Base-by-base conservation (phyloP, 805 yeast species). In the Priceomyces fermenticarens region DNA sequence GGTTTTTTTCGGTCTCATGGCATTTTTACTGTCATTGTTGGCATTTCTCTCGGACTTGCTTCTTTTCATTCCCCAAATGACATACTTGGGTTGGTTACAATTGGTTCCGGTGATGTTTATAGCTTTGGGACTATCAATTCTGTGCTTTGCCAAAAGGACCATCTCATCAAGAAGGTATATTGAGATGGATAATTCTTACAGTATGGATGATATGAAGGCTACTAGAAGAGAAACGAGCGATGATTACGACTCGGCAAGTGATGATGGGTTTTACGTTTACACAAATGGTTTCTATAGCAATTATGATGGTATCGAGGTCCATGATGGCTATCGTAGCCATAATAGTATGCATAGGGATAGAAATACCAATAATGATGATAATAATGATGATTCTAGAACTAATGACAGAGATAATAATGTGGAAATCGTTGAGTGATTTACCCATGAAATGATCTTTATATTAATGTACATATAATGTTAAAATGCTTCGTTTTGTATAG, bases 21-120 rank as follows among this genome's bases (percentile, higher is more conserved):
- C 88, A 0, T 88, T 89, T 51, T 55, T 90, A 42, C 68, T 85
- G 32, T 68, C 86, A 1, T 62, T 90, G 36, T 67, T 91, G 38
- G 82, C 90, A 5, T 86, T 91, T 48, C 65, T 90, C 44, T 88
- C 88, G 3, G 98, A 91, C 58, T 77, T 90, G 30, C 60, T 90
- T 31, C 60, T 91, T 38, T 91, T 91, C 53, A 74, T 83, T 1
- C 86, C 90, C 2, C 80, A 81, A 54, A 64, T 91, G 40, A 74
- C 79, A 40, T 89, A 88, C 81, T 76, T 83, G 34, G 96, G 96
- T 17, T 91, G 97, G 97, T 65, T 85, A 38, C 75, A 86, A 44
- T 65, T 90, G 17, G 80, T 79, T 0, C 77, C 91, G 1, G 78
- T 93, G 0, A 75, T 84, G 2, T 58, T 83, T 26, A 70, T 82